Percentiles rank a stretch among this genome's conserved stretches.
Evolutionary conservation across 768 basidiomycete genomes (phyloP).

Genomic region (Boletus barrowsii): DNA sequence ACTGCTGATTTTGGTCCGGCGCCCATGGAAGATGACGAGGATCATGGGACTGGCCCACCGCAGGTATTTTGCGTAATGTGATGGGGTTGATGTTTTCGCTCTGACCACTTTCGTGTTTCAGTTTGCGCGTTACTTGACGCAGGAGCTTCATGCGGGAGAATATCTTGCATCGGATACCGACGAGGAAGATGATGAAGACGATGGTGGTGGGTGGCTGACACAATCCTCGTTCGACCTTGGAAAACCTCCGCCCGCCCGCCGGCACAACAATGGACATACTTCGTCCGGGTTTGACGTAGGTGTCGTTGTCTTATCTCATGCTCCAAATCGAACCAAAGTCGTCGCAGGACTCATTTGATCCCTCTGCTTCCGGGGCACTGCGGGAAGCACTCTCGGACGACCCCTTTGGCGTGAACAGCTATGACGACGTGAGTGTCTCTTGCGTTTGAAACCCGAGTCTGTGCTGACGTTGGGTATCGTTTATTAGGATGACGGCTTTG

Average conservation of each 20-base stretch:
- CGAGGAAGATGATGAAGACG: conserved; percentile 59
- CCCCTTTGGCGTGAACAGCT: conserved; percentile 44
- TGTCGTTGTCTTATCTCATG: conserved; percentile 6
- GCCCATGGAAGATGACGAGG: conserved; percentile 46
- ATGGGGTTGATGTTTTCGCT: neutral
- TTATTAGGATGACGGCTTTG: conserved; percentile 60
- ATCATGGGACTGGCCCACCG: conserved; percentile 42
- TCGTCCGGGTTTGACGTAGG: conserved; percentile 57
- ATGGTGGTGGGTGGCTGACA: conserved; percentile 71
- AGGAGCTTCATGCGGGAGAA: conserved; percentile 66
- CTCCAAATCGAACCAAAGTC: neutral
- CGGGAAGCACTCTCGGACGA: conserved; percentile 42
- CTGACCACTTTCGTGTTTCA: conserved; percentile 25
- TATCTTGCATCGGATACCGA: conserved; percentile 50
- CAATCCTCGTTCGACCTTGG: conserved; percentile 69
- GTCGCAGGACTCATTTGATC: conserved; percentile 51
- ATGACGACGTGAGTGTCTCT: conserved; percentile 46
- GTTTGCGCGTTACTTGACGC: conserved; percentile 79
- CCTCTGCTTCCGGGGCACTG: conserved; percentile 31
- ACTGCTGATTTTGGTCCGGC: conserved; percentile 67
- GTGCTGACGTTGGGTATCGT: neutral
- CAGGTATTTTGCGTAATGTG: conserved; percentile 33
- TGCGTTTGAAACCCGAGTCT: neutral
- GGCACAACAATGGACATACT: conserved; percentile 46
- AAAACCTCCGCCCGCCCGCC: conserved; percentile 46